Percentiles rank a stretch among this genome's conserved stretches.
These are phyloP conservation scores for Linanthus parryae DNA, from an alignment of 148 eudicot genomes.

Conservation along the genomic window DNA sequence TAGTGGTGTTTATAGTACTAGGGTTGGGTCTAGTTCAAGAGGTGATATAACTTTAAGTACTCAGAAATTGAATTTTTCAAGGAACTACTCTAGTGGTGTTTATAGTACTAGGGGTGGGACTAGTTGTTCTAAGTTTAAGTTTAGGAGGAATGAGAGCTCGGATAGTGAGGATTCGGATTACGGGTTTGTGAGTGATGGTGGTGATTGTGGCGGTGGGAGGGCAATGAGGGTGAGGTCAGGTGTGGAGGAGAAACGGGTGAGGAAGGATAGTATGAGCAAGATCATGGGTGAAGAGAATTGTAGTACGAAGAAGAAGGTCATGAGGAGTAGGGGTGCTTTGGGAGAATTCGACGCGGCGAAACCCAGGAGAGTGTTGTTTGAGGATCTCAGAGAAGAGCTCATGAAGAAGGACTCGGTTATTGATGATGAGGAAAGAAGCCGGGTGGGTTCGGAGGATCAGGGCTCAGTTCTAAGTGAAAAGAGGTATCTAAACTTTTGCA, in stretches of 20 bases:
- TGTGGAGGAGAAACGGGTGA: slow-evolving; percentile 27
- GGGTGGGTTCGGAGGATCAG: too few relatives aligned
- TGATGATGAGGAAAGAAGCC: slow-evolving; percentile 38
- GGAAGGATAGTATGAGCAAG: slow-evolving; percentile 14
- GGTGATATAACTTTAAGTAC: slow-evolving; percentile 1
- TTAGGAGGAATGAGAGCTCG: too few relatives aligned
- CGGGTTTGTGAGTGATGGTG: too few relatives aligned
- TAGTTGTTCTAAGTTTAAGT: too few relatives aligned
- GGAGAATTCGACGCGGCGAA: slow-evolving; percentile 67
- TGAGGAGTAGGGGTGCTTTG: slow-evolving; percentile 63
- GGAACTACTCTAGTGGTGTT: background rate
- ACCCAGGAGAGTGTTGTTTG: slow-evolving; percentile 36
- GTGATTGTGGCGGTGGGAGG: slow-evolving; percentile 21
- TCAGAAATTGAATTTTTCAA: background rate
- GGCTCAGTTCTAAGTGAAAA: slow-evolving; percentile 42
- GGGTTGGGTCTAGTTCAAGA: slow-evolving; percentile 2
- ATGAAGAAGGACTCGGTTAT: slow-evolving; percentile 39
- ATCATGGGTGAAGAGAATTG: too few relatives aligned
- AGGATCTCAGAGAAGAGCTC: slow-evolving; percentile 53
- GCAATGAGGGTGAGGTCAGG: slow-evolving; percentile 12
- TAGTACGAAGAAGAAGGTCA: slow-evolving; percentile 19
- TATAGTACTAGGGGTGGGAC: background rate
- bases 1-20: background rate
- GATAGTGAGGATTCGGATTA: too few relatives aligned
- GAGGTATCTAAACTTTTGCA: slow-evolving; percentile 38